These are phyloP conservation scores for Uronychia binucleata DNA, from an alignment of 73 alveolate species.

Conservation along the genomic window DNA sequence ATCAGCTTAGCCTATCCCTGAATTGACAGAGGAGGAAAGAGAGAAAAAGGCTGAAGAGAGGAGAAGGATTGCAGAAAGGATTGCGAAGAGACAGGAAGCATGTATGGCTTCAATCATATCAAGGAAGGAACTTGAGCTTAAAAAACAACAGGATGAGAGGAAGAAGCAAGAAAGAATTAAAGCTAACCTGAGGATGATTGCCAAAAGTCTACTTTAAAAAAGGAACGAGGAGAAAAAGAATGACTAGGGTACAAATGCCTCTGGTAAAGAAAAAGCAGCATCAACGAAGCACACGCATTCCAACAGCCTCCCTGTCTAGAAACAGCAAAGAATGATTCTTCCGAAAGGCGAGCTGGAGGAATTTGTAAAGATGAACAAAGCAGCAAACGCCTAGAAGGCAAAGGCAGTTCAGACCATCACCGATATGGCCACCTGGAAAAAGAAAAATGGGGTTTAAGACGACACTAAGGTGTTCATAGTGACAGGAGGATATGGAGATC, in stretches of 20 bases:
- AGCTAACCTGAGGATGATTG: background rate
- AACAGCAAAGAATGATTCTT: too few species aligned
- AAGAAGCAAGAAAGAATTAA: constrained; percentile 29
- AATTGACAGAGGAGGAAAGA: constrained; percentile 47
- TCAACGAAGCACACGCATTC: background rate
- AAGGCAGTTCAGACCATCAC: constrained; percentile 57
- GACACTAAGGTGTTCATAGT: constrained; percentile 75
- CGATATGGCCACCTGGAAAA: constrained; percentile 71
- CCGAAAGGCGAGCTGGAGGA: too few species aligned
- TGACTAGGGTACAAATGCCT: constrained; percentile 13
- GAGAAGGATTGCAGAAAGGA: constrained; percentile 46
- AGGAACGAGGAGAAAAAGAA: constrained; percentile 22
- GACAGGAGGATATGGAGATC: constrained; percentile 91
- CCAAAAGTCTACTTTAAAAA: background rate
- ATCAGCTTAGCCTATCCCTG: constrained; percentile 49
- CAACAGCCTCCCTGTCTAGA: too few species aligned
- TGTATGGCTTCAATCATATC: constrained; percentile 8
- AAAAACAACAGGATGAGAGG: constrained; percentile 43
- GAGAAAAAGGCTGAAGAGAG: constrained; percentile 22
- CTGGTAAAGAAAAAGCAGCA: constrained; percentile 17
- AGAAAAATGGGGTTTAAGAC: constrained; percentile 63
- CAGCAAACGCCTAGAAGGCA: constrained; percentile 42
- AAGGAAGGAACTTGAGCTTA: constrained; percentile 29
- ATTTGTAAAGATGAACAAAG: background rate
- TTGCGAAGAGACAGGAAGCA: constrained; percentile 28